Evolutionary conservation across 805 yeast species (phyloP).

Genomic region (Kregervanrija fluxuum): DNA sequence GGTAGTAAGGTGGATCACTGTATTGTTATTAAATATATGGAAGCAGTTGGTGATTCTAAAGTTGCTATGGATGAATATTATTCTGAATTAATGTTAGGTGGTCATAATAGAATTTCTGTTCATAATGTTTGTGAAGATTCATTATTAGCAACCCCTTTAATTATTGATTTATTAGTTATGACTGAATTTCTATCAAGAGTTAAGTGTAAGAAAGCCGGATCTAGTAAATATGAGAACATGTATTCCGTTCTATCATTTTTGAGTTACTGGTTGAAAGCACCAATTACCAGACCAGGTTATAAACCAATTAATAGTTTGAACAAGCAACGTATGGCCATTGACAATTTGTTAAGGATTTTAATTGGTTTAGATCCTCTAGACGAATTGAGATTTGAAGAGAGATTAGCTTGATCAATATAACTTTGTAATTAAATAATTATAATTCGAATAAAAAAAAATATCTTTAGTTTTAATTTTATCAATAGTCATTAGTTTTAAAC

Average conservation of each 20-base stretch:
- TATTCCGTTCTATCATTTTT: conserved; percentile 83
- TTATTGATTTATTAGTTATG: conserved; percentile 84
- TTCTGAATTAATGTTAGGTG: conserved; percentile 95
- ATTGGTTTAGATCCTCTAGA: conserved; percentile 87
- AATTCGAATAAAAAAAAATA: too few relatives aligned
- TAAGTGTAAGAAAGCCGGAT: conserved; percentile 54
- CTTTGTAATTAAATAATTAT: too few relatives aligned
- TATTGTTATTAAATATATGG: conserved; percentile 88
- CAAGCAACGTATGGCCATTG: conserved; percentile 90
- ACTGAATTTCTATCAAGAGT: conserved; percentile 88
- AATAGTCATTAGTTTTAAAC: too few relatives aligned
- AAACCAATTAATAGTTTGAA: conserved; percentile 89
- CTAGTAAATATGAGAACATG: conserved; percentile 50
- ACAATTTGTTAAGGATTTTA: conserved; percentile 80
- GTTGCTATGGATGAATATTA: conserved; percentile 99
- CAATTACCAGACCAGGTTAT: conserved; percentile 84
- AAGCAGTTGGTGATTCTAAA: conserved; percentile 93
- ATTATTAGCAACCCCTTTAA: conserved; percentile 87
- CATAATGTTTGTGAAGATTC: conserved; percentile 97
- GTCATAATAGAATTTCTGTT: conserved; percentile 89
- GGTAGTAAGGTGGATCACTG: conserved; percentile 86
- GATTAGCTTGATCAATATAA: conserved; percentile 37
- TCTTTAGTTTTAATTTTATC: too few relatives aligned
- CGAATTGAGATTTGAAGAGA: conserved; percentile 92
- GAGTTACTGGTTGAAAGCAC: conserved; percentile 96